Percentiles rank a stretch among this genome's conserved stretches.
These are phyloP conservation scores for Dryas integrifolia DNA, from an alignment of 331 rosid genomes.

Conservation along the genomic window DNA sequence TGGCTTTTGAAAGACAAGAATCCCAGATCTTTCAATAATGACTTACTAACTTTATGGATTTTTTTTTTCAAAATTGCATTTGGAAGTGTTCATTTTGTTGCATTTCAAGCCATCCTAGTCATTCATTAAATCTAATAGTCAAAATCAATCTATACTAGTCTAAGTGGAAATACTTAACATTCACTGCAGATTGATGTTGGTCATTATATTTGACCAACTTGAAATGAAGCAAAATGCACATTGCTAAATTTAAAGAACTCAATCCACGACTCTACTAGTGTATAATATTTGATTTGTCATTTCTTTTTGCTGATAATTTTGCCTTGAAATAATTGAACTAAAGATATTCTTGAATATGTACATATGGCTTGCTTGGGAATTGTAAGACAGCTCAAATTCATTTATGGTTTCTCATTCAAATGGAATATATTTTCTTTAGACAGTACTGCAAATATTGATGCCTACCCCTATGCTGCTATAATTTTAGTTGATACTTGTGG, in stretches of 20 bases:
- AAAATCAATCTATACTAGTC: background rate
- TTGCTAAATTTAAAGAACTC: background rate
- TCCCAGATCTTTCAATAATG: background rate
- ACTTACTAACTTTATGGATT: too few relatives aligned
- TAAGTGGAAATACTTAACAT: background rate
- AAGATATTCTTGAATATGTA: background rate
- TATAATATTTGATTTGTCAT: background rate
- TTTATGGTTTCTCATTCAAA: slow-evolving; percentile 15
- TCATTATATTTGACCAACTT: background rate
- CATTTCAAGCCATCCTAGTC: slow-evolving; percentile 2
- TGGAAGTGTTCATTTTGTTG: background rate
- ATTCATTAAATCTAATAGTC: background rate
- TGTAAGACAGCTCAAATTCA: slow-evolving; percentile 3
- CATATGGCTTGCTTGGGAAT: background rate
- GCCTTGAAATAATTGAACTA: background rate
- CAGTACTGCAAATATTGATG: slow-evolving; percentile 33
- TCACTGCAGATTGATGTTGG: background rate
- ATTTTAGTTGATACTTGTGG: slow-evolving; percentile 18
- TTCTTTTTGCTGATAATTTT: slow-evolving; percentile 11
- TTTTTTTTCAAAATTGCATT: background rate
- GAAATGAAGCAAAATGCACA: background rate
- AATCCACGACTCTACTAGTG: background rate
- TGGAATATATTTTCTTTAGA: slow-evolving; percentile 27
- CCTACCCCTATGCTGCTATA: slow-evolving; percentile 27
- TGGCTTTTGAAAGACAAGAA: background rate